phyloP scores from a whole-genome alignment of 192 early-diverging fungal species.

The Coemansia sp. region DNA sequence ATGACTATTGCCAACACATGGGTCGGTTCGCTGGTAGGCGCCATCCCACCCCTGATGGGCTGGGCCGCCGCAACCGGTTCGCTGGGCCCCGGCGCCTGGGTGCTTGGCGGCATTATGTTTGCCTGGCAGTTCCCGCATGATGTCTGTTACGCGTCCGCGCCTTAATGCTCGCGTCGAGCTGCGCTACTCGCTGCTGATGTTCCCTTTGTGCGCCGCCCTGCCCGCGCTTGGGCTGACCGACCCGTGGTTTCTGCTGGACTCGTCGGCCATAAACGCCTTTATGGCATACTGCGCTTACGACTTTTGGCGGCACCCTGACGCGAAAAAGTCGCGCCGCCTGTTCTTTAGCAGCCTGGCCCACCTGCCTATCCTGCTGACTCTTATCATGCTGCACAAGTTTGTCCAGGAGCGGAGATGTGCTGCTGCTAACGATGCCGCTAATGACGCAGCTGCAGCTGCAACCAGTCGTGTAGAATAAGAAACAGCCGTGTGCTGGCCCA shows the following conservation, averaged over 20 bases:
- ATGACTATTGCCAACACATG: constrained; percentile 91
- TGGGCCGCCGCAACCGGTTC: constrained; percentile 85
- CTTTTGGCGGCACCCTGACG: constrained; percentile 78
- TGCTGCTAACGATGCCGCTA: no score
- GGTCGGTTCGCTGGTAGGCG: constrained; percentile 91
- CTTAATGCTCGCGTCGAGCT: constrained; percentile 87
- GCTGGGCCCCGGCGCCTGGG: constrained; percentile 71
- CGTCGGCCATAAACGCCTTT: constrained; percentile 70
- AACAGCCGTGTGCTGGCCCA: no score
- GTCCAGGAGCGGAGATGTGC: constrained; percentile 18
- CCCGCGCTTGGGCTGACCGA: constrained; percentile 74
- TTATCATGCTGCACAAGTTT: constrained; percentile 88
- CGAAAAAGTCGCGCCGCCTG: constrained; percentile 78
- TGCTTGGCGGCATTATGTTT: constrained; percentile 79
- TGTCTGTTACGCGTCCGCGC: constrained; percentile 79
- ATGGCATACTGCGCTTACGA: constrained; percentile 65
- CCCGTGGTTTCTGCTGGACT: constrained; percentile 71
- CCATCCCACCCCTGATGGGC: constrained; percentile 98
- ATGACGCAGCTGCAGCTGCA: no score
- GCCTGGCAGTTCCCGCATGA: constrained; percentile 99
- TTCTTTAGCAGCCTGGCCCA: constrained; percentile 93
- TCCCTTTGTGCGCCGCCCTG: constrained; percentile 56
- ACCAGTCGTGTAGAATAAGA: no score
- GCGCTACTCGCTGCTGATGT: constrained; percentile 74
- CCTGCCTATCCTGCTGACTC: constrained; percentile 75